A percentile compares a stretch with the other conserved stretches of the same genome.
phyloP scores from a whole-genome alignment of 1,284 basidiomycete genomes.

The Cryptococcus sp. region DNA sequence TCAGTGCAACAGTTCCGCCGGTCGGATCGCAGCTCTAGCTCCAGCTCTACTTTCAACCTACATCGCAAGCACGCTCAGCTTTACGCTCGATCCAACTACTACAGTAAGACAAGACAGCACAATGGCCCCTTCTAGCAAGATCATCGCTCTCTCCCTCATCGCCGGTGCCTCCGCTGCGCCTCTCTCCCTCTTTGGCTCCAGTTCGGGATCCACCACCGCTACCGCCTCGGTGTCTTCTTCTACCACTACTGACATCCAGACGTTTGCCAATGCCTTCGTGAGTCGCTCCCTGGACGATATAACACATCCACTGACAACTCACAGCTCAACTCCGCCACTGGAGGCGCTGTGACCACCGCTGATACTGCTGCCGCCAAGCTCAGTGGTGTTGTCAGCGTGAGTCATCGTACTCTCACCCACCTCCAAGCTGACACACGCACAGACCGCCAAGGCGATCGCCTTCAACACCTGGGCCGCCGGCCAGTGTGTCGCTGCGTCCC shows the following conservation, averaged over 20 bases:
- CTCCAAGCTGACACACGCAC: not conserved
- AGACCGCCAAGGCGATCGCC: conserved; percentile 9
- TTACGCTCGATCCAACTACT: not conserved
- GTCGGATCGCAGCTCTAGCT: too few relatives aligned
- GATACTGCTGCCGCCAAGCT: conserved; percentile 6
- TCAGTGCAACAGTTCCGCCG: too few relatives aligned
- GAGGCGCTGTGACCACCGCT: conserved; percentile 10
- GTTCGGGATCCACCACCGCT: conserved; percentile 2
- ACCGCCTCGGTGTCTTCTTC: not conserved
- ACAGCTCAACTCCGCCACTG: conserved; percentile 15
- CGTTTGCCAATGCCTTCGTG: conserved; percentile 16
- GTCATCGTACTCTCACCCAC: not conserved
- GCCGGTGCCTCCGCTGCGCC: conserved; percentile 16
- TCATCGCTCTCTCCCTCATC: conserved; percentile 18
- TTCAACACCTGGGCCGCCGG: conserved; percentile 19
- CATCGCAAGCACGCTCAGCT: not conserved
- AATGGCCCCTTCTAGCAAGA: conserved; percentile 14
- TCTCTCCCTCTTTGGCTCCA: conserved; percentile 14
- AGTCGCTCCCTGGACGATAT: not conserved
- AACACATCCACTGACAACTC: not conserved
- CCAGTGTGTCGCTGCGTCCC: conserved; percentile 12
- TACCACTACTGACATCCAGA: conserved; percentile 6
- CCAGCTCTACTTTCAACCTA: not conserved
- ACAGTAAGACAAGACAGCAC: conserved; percentile 1
- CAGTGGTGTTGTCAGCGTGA: conserved; percentile 8